These are phyloP conservation scores for Stereum hirsutum DNA, from an alignment of 1,284 basidiomycete genomes.

Conservation along the genomic window DNA sequence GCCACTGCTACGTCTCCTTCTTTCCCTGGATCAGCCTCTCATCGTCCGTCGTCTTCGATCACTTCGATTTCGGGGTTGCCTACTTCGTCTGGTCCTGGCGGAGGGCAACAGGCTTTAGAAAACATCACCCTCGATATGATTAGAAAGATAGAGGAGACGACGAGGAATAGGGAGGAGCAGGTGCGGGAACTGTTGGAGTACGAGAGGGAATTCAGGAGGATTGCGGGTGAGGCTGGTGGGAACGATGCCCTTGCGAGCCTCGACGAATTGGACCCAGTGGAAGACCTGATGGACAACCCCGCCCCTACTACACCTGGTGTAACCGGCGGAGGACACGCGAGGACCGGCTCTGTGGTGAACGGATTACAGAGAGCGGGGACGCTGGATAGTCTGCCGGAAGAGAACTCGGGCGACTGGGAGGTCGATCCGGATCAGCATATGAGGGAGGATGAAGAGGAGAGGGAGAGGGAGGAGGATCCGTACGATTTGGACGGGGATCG, in stretches of 20 bases:
- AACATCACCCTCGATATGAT: conserved; percentile 68
- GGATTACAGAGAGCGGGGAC: conserved; percentile 4
- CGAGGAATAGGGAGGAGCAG: conserved; percentile 68
- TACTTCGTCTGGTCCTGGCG: conserved; percentile 13
- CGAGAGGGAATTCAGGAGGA: conserved; percentile 71
- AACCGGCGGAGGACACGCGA: conserved; percentile 4
- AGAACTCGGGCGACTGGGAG: conserved; percentile 50
- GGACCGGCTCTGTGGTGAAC: conserved; percentile 12
- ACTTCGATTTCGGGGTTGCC: background rate
- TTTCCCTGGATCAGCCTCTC: too few species aligned
- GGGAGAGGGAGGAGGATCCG: conserved; percentile 32
- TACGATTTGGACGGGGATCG: too few species aligned
- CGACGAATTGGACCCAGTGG: conserved; percentile 46
- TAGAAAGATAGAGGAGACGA: conserved; percentile 62
- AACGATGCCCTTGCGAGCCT: conserved; percentile 61
- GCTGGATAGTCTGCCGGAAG: conserved; percentile 40
- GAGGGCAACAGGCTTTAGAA: conserved; percentile 48
- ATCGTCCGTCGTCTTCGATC: background rate
- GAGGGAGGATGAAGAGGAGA: conserved; percentile 36
- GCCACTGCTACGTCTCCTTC: background rate
- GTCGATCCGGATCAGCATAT: conserved; percentile 34
- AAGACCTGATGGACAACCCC: conserved; percentile 34
- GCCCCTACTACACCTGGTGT: too few species aligned
- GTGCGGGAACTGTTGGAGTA: conserved; percentile 66
- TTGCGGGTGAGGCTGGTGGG: conserved; percentile 67